Evolutionary conservation across 2,329 filamentous ascomycete species (phyloP), one percentile per base, ranked within the genome.

Genomic region (Amauroascus verrucosus): DNA sequence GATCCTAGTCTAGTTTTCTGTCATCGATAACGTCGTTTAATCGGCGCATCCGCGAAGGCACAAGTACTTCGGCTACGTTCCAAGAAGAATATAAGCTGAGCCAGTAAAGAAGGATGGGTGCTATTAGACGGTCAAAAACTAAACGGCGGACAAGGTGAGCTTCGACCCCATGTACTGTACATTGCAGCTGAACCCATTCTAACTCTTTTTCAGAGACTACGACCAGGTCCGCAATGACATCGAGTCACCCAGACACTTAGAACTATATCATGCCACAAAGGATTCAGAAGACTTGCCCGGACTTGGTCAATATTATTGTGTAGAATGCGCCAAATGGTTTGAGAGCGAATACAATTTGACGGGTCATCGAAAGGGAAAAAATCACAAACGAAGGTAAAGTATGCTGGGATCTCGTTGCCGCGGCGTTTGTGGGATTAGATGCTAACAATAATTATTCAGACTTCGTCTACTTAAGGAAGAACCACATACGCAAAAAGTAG

Each of bases 271-370:
- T 66, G 79, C 82, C 48, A 81, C 83, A 41, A 94, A 95, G 66
- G 81, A 85, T 5, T 73, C 79, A 20, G 91, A 97, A 66, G 93
- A 97, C 64, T 77, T 96, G 33, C 93, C 93, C 2, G 91, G 83
- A 0, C 76, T 96, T 47, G 93, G 93, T 24, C 78, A 82, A 62
- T 84, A 84, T 67, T 97, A 96, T 71, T 98, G 93, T 70, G 77
- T 85, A 14, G 86, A 95, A 70, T 98, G 93, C 70, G 85, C 93
- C 58, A 97, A 95, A 74, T 97, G 88, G 85, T 97, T 94, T 68
- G 91, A 97, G 69, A 85, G 83, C 48, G 86, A 93, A 60, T 70
- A 79, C 62, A 94, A 87, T 62, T 74, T 95, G 54, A 75, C 78
- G 33, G 77, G 80, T 26, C 93, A 98, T 71, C 77, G 77, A 54